Evolutionary conservation across 108 stramenopile genomes (phyloP), one percentile per base, ranked within the genome.

Genomic region (Poteriospumella lacustris): DNA sequence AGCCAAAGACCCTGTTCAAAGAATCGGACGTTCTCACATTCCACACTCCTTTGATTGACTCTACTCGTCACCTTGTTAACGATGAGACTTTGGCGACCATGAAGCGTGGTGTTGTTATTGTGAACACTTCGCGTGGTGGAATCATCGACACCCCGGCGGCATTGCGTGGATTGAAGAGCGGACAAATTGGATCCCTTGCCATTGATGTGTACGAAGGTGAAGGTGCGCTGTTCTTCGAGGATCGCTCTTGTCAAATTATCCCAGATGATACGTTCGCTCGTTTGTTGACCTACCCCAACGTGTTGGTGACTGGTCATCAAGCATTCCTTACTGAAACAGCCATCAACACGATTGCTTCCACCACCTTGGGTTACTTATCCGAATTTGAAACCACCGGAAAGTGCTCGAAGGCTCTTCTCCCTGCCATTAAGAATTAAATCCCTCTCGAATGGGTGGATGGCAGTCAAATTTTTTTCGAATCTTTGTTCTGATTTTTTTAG

Each of bases 251-350:
- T 85, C 82, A 86, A 80, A 0, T 72, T 90, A 31, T 31, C 5
- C 5, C 33, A 62, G 29, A 62, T 31, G 33, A n/a, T 5, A 5
- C 33, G 26, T 31, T 5, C 60, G 5, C 26, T 62, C n/a, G 5
- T 9, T n/a, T 62, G 5, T 19, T 31, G 60, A 62, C 76, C 78
- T 85, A 86, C 3, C 80, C 89, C 83, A 90, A 89, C n/a, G n/a
- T 28, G 77, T n/a, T 69, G 28, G 76, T 80, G 3, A 80, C 79
- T 5, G 85, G 87, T 12, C 90, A 90, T 58, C 91, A 92, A 79
- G 91, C 91, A 36, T 92, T 92, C 69, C 90, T 92, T 78, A 92
- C 90, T 0, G 60, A 87, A 42, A 91, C 91, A 62, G 92, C 92
- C 2, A 85, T 91, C 68, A 82, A 89, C 72, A 87, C 81, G 78